phyloP scores from a whole-genome alignment of 2,329 filamentous ascomycete genomes.

The Xylariaceae sp. region DNA sequence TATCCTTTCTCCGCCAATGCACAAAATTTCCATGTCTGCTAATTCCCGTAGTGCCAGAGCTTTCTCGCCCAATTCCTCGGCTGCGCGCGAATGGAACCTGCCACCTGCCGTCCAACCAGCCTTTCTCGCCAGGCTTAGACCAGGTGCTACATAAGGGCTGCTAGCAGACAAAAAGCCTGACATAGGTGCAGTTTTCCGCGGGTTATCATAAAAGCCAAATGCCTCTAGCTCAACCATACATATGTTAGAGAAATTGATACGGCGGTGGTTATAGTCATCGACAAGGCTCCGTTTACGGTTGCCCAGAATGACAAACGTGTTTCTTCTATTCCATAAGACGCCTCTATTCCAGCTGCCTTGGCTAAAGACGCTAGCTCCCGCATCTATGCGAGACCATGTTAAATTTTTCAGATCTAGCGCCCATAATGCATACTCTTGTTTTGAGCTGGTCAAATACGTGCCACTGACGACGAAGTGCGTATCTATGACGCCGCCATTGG shows the following conservation, averaged over 20 bases:
- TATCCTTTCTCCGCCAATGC: slow-evolving; percentile 87
- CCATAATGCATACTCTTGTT: slow-evolving; percentile 98
- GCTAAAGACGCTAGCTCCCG: slow-evolving; percentile 90
- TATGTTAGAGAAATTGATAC: slow-evolving; percentile 96
- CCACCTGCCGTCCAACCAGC: slow-evolving; percentile 74
- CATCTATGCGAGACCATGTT: slow-evolving; percentile 95
- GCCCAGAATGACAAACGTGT: slow-evolving; percentile 93
- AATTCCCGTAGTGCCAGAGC: slow-evolving; percentile 82
- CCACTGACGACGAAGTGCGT: slow-evolving; percentile 97
- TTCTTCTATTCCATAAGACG: slow-evolving; percentile 89
- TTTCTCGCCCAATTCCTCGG: slow-evolving; percentile 84
- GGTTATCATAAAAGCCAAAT: slow-evolving; percentile 97
- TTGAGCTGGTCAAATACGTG: slow-evolving; percentile 95
- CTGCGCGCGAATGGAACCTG: slow-evolving; percentile 74
- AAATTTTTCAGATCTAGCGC: slow-evolving; percentile 86
- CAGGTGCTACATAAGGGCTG: slow-evolving; percentile 66
- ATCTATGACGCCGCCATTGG: slow-evolving; percentile 93
- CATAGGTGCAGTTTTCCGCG: slow-evolving; percentile 75
- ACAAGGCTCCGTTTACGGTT: slow-evolving; percentile 93
- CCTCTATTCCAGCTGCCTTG: slow-evolving; percentile 98
- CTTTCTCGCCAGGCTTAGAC: slow-evolving; percentile 62
- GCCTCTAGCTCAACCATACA: slow-evolving; percentile 97
- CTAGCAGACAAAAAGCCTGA: slow-evolving; percentile 87
- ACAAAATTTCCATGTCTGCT: slow-evolving; percentile 95
- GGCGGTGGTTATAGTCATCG: slow-evolving; percentile 96